Conservation (phyloP, 441 rosid species). For the Manihot esculenta region DNA sequence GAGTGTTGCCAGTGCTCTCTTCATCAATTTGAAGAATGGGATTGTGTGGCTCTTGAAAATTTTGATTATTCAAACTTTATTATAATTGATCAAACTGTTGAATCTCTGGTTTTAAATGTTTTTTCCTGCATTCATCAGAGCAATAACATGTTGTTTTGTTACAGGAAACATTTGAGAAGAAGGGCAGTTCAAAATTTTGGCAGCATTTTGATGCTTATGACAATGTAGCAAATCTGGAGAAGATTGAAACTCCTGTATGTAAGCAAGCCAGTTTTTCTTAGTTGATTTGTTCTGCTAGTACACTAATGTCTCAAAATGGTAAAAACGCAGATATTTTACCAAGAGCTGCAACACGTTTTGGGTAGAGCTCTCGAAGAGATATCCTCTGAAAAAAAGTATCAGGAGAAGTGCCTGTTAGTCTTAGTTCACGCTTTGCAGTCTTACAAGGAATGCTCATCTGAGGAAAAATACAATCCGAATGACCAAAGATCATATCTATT, state of each 20-base stretch:
- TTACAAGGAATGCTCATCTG: constrained; percentile 34
- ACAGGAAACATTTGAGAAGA: constrained; percentile 69
- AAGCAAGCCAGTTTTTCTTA: background rate
- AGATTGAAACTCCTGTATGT: constrained; percentile 41
- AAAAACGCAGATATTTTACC: constrained; percentile 42
- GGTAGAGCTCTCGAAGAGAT: constrained; percentile 71
- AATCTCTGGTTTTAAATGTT: background rate
- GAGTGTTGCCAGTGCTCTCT: background rate
- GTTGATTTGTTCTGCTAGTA: background rate
- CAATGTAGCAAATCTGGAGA: constrained; percentile 28
- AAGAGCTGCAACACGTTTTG: constrained; percentile 58
- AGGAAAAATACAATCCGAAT: constrained; percentile 36
- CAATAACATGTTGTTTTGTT: constrained; percentile 4
- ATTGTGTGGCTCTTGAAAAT: background rate
- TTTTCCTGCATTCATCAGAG: background rate
- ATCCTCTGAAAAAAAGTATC: constrained; percentile 49
- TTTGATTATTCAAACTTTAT: background rate
- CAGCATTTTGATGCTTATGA: constrained; percentile 59
- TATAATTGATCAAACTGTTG: background rate
- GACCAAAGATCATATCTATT: constrained; percentile 43
- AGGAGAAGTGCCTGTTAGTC: constrained; percentile 70
- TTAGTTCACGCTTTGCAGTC: constrained; percentile 60
- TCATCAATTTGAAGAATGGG: constrained; percentile 1
- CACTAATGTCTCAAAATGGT: constrained; percentile 2
- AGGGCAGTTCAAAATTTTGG: constrained; percentile 66